Base-by-base conservation (phyloP, 495 filamentous ascomycete genomes). In the Penicillium argentinense region DNA sequence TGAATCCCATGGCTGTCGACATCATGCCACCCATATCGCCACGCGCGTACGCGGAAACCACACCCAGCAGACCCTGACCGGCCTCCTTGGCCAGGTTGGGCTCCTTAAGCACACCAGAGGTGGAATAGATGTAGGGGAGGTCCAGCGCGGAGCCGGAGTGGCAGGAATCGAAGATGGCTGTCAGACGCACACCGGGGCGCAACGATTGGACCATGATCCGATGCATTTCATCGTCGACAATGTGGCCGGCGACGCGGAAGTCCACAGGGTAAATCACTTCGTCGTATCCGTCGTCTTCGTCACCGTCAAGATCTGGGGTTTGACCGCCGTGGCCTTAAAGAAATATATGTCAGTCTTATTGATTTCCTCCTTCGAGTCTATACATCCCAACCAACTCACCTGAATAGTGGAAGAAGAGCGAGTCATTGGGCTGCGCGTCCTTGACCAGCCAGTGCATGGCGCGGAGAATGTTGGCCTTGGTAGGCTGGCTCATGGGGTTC, bases 361-460 rank as follows among this genome's bases (percentile, higher is more conserved):
- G 4, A 13, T n/a, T 1, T 27, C n/a, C 22, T 23, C 4, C 22
- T 16, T 39, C 17, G 25, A 3, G 18, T n/a, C n/a, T n/a, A n/a
- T n/a, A n/a, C n/a, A 42, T 9, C 3, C n/a, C 21, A 2, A 18
- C 3, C 23, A 43, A 59, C 84, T 53, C 67, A 93, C 89, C 92
- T 18, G 93, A 97, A 64, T 96, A 98, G 66, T 98, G 93, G 74
- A 98, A 97, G 73, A 98, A 98, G 26, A 98, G 77, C 9, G 93
- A 96, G 60, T 98, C 93, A 60, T 97, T 95, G 0, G 93, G 88
- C 42, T 79, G 80, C 14, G 92, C 92, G 64, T 96, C 92, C 68
- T 96, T 97, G 27, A 97, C 90, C 21, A 98, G 73, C 93, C 93
- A 98, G 66, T 96, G 92, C 93, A 97, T 97, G 16, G 93, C 93